Conservation (phyloP, 306 rosid species). For the Trichosanthes truncata region DNA sequence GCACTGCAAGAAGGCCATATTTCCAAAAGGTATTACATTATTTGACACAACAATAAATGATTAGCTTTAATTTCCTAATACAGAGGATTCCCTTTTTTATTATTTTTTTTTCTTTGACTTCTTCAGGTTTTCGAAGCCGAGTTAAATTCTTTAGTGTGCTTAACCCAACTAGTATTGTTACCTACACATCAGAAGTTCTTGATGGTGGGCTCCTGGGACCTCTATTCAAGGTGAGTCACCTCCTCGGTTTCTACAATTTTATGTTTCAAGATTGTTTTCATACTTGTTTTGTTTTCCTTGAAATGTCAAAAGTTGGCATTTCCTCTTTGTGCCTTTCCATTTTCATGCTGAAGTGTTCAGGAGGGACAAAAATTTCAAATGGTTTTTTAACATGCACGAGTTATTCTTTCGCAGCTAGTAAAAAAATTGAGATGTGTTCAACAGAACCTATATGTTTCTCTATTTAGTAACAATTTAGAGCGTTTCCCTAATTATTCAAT, state of each 20-base stretch:
- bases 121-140: constrained; percentile 76
- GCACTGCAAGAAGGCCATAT: constrained; percentile 58
- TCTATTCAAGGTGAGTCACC: constrained; percentile 59
- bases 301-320: background rate
- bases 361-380: background rate
- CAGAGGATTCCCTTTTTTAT: too few species aligned
- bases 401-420: background rate
- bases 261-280: constrained; percentile 8
- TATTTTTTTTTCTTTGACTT: constrained; percentile 1
- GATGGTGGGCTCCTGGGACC: constrained; percentile 90
- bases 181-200: constrained; percentile 71
- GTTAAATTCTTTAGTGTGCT: constrained; percentile 48
- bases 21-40: constrained; percentile 63
- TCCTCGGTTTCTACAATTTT: constrained; percentile 4
- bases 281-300: constrained; percentile 2
- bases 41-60: background rate
- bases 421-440: background rate
- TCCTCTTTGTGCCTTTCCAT: background rate
- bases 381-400: background rate
- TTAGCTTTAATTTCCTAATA: constrained; percentile 5
- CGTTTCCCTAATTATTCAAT: background rate
- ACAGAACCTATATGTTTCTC: background rate
- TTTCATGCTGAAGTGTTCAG: background rate
- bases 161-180: constrained; percentile 49
- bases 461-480: background rate